Evolutionary conservation across 805 yeast species (phyloP), one percentile per base, ranked within the genome.

Genomic region (Suhomyces prunicola): DNA sequence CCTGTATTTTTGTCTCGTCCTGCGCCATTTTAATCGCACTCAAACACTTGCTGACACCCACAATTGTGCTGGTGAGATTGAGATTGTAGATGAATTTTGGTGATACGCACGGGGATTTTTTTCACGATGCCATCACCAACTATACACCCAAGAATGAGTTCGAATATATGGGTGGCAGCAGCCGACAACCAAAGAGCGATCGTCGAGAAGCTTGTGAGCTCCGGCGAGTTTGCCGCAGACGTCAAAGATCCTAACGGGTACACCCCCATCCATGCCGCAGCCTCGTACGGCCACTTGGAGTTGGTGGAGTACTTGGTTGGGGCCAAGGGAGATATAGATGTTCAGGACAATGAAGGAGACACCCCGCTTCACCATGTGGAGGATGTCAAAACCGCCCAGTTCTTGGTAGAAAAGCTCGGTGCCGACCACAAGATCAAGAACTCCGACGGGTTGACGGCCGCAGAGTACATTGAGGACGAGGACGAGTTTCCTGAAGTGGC

Each of bases 211-310:
- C 73, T 76, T 50, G 70, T 94, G 6, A 74, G 69, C 9, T 61
- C 79, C 0, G 87, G 86, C 0, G 62, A 72, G 5, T 76, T 73
- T 57, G 77, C 85, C 2, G 82, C 97, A 3, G 87, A 90, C 63
- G 80, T 87, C 6, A 83, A 86, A 57, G 99, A 94, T 68, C 88
- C 89, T 1, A 90, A 92, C 62, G 99, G 99, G 0, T 94, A 96
- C 70, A 93, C 98, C 0, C 96, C 99, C 6, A 79, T 94, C 10
- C 99, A 94, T 68, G 99, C 99, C 0, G 98, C 99, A 1, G 96
- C 96, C 2, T 87, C 97, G 1, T 94, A 94, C 68, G 93, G 93
- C 7, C 92, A 93, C 65, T 60, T 71, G 2, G 91, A 87, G 8
- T 73, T 94, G 40, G 72, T 94, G 39, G 67, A 72, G 52, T 81